These are phyloP conservation scores for Mariannaea elegans DNA, from an alignment of 2,329 filamentous ascomycete genomes.

Conservation along the genomic window DNA sequence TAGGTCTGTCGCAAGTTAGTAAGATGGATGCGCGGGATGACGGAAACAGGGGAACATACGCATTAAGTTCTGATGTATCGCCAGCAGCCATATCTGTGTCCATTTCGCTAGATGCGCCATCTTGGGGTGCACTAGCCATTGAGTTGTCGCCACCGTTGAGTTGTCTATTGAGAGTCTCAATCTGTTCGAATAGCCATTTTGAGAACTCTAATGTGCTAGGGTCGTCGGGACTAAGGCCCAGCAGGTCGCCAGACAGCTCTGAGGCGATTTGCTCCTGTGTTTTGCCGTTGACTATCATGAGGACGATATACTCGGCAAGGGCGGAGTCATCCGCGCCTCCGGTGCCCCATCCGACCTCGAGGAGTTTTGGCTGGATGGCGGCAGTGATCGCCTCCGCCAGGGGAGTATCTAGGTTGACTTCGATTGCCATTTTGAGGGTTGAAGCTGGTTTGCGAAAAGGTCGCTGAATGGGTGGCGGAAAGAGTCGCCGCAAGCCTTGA, in stretches of 20 bases:
- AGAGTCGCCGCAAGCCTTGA: conserved; percentile 32
- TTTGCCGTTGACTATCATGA: conserved; percentile 97
- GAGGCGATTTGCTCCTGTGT: conserved; percentile 87
- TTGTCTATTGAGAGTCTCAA: conserved; percentile 72
- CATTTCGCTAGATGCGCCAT: conserved; percentile 52
- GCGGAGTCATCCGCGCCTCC: conserved; percentile 81
- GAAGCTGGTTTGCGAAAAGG: conserved; percentile 14
- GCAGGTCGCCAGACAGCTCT: conserved; percentile 87
- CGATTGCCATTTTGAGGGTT: conserved; percentile 73
- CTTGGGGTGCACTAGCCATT: conserved; percentile 45
- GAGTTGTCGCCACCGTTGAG: conserved; percentile 59
- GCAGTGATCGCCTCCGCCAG: conserved; percentile 84
- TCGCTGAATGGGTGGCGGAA: conserved; percentile 32
- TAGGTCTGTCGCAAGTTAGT: conserved; percentile 74
- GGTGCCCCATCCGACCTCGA: conserved; percentile 91
- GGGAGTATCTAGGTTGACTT: conserved; percentile 80
- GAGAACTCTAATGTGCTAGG: conserved; percentile 84
- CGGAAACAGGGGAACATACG: conserved; percentile 56
- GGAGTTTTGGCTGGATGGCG: conserved; percentile 88
- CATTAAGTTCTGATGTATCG: conserved; percentile 60
- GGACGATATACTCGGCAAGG: conserved; percentile 93
- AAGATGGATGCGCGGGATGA: neutral
- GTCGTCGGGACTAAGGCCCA: conserved; percentile 84
- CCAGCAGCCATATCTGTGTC: conserved; percentile 79
- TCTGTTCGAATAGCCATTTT: conserved; percentile 91